Percentiles rank a stretch among this genome's conserved stretches.
Evolutionary conservation across 1,284 basidiomycete genomes (phyloP).

Genomic region (Ganoderma boninense): DNA sequence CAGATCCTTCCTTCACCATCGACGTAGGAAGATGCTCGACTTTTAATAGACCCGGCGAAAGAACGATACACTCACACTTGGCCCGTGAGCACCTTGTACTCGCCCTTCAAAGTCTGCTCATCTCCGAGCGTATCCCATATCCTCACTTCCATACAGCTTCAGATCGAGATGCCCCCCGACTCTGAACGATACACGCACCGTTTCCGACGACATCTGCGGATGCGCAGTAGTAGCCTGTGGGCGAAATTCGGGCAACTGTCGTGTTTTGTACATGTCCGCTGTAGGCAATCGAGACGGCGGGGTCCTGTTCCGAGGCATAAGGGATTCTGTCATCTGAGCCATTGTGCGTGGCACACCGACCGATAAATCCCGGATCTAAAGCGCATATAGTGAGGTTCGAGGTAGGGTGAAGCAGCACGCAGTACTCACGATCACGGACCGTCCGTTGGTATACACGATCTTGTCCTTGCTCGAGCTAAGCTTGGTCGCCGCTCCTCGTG

Average conservation of each 20-base stretch:
- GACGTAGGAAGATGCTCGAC: not conserved
- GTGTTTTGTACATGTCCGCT: slow-evolving; percentile 86
- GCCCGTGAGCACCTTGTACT: slow-evolving; percentile 85
- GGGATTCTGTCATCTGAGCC: not conserved
- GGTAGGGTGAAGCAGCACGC: not conserved
- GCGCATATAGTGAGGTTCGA: no score
- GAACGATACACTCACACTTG: slow-evolving; percentile 64
- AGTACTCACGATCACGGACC: slow-evolving; percentile 81
- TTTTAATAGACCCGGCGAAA: not conserved
- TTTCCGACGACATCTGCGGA: slow-evolving; percentile 86
- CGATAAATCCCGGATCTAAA: slow-evolving; percentile 69
- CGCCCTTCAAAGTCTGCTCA: slow-evolving; percentile 87
- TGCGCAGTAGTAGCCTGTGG: slow-evolving; percentile 95
- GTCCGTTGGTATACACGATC: slow-evolving; percentile 88
- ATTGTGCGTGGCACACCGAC: slow-evolving; percentile 40
- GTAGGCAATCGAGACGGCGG: slow-evolving; percentile 67
- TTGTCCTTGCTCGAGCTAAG: slow-evolving; percentile 86
- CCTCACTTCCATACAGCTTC: slow-evolving; percentile 62
- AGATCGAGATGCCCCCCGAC: not conserved
- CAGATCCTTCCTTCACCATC: slow-evolving; percentile 79
- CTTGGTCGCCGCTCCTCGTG: slow-evolving; percentile 82
- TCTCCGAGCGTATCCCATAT: slow-evolving; percentile 95
- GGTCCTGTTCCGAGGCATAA: slow-evolving; percentile 52
- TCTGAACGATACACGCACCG: slow-evolving; percentile 52
- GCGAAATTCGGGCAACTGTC: slow-evolving; percentile 92